These are phyloP conservation scores for Cornus controversa DNA, from an alignment of 148 eudicot species.

Conservation along the genomic window DNA sequence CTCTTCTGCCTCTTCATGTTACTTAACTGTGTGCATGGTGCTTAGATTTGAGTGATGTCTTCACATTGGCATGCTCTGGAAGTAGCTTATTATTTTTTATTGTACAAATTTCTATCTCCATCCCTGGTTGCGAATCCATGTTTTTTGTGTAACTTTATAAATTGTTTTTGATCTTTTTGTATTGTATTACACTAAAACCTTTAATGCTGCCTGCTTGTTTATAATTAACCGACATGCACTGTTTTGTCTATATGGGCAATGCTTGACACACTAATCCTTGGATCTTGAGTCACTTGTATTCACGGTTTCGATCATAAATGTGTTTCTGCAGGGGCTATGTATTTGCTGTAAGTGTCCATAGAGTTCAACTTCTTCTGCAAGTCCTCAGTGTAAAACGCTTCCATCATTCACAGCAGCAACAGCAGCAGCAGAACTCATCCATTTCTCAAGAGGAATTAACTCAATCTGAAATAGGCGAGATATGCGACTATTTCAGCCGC, in stretches of 20 bases:
- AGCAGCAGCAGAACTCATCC: slow-evolving; percentile 64
- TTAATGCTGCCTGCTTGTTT: background rate
- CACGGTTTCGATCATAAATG: background rate
- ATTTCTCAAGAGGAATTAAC: slow-evolving; percentile 76
- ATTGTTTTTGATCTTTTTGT: too few relatives aligned
- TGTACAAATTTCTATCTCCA: background rate
- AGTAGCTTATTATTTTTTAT: background rate
- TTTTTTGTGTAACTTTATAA: too few relatives aligned
- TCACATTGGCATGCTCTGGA: background rate
- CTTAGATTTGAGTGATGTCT: background rate
- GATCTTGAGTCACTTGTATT: background rate
- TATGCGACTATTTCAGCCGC: slow-evolving; percentile 92
- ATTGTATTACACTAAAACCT: too few relatives aligned
- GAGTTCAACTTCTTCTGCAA: slow-evolving; percentile 97
- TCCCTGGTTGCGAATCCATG: too few relatives aligned
- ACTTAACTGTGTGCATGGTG: background rate
- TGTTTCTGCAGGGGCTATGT: slow-evolving; percentile 76
- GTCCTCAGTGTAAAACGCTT: slow-evolving; percentile 91
- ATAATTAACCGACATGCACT: background rate
- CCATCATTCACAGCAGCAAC: slow-evolving; percentile 81
- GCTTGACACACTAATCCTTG: background rate
- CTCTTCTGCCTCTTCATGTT: background rate
- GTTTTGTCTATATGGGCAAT: background rate
- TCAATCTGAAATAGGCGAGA: slow-evolving; percentile 83
- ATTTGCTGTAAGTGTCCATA: slow-evolving; percentile 96